Evolutionary conservation across 768 basidiomycete genomes (phyloP).

Genomic region (Asterophora lycoperdoides): DNA sequence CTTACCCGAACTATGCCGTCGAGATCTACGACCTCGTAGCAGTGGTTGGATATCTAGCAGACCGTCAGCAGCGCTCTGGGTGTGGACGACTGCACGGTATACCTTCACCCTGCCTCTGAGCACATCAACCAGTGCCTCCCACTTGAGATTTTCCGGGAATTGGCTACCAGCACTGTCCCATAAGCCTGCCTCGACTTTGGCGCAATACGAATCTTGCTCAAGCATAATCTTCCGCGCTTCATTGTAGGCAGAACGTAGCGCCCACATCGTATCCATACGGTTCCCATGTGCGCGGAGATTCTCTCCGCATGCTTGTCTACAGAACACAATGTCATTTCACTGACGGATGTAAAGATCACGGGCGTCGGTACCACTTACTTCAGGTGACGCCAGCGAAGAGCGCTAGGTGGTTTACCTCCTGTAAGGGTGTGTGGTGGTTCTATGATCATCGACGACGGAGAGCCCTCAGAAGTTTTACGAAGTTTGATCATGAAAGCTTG

Average conservation of each 20-base stretch:
- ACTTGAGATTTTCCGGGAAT: conserved; percentile 72
- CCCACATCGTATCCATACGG: conserved; percentile 79
- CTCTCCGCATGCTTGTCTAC: conserved; percentile 63
- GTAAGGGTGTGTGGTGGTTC: conserved; percentile 73
- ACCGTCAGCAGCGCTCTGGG: conserved; percentile 1
- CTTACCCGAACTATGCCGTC: conserved; percentile 64
- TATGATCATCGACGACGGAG: conserved; percentile 76
- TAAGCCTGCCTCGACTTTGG: conserved; percentile 47
- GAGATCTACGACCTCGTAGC: conserved; percentile 71
- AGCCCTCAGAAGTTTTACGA: conserved; percentile 70
- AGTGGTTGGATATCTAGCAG: conserved; percentile 56
- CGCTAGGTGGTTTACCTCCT: conserved; percentile 36
- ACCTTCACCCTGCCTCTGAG: conserved; percentile 85
- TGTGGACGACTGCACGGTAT: not conserved
- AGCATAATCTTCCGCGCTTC: conserved; percentile 65
- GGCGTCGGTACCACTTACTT: conserved; percentile 43
- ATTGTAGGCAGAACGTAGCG: conserved; percentile 74
- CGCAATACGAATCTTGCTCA: conserved; percentile 70
- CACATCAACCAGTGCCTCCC: conserved; percentile 79
- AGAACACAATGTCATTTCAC: conserved; percentile 8
- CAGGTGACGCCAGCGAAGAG: conserved; percentile 75
- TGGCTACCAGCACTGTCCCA: conserved; percentile 34
- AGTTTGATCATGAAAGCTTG: conserved; percentile 88
- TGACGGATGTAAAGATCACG: not conserved
- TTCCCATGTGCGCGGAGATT: conserved; percentile 42